Conservation (phyloP, 2,329 filamentous ascomycete species). For the Huntiella savannae region DNA sequence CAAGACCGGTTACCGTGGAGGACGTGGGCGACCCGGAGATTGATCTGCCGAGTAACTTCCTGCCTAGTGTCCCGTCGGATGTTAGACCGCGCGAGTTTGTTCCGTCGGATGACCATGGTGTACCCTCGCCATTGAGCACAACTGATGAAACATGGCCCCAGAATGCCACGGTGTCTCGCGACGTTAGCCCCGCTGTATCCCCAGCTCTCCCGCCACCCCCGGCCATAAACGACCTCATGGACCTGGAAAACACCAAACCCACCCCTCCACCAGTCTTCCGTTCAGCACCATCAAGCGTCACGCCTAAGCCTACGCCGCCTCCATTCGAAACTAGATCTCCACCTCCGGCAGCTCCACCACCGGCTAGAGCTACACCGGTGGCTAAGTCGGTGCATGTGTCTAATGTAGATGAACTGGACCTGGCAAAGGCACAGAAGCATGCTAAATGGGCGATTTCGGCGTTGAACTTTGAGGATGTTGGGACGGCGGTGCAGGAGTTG, state of each 20-base stretch:
- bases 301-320: constrained; percentile 6
- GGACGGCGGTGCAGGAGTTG: constrained; percentile 74
- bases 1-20: constrained; percentile 3
- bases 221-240: too few relatives aligned
- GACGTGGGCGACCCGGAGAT: constrained; percentile 7
- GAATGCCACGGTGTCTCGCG: constrained; percentile 3
- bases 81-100: constrained; percentile 3
- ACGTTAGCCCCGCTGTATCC: constrained; percentile 5
- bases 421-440: constrained; percentile 77
- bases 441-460: constrained; percentile 94
- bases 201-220: neutral
- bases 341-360: neutral
- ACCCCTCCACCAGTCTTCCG: neutral
- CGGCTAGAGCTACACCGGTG: constrained; percentile 1
- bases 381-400: neutral
- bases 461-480: constrained; percentile 86
- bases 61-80: constrained; percentile 5
- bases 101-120: neutral
- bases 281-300: constrained; percentile 13
- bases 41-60: constrained; percentile 2
- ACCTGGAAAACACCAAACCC: too few relatives aligned
- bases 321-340: neutral
- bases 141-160: constrained; percentile 5
- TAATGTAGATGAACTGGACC: constrained; percentile 29
- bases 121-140: constrained; percentile 19